Evolutionary conservation across 2,329 filamentous ascomycete genomes (phyloP).

Genomic region (Gremmenia infestans): DNA sequence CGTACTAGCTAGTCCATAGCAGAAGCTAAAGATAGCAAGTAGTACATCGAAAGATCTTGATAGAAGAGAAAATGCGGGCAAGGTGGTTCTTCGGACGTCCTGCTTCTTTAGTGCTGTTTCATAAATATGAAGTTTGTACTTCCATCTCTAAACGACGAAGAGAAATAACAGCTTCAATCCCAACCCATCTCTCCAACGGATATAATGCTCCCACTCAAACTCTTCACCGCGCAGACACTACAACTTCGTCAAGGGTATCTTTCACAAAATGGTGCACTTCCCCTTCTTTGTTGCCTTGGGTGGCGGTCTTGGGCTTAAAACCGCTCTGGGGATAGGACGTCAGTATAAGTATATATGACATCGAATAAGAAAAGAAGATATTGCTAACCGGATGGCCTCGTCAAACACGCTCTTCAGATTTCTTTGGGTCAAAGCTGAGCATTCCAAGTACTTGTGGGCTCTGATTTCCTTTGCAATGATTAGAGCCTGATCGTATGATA

Average conservation of each 20-base stretch:
- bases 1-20: conserved; percentile 1
- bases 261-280: conserved; percentile 65
- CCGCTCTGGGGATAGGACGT: conserved; percentile 48
- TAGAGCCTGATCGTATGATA: conserved; percentile 88
- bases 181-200: conserved; percentile 8
- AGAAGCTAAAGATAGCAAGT: not conserved
- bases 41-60: not conserved
- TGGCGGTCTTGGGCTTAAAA: conserved; percentile 61
- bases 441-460: conserved; percentile 96
- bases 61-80: conserved; percentile 11
- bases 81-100: not conserved
- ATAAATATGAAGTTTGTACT: conserved; percentile 11
- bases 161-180: conserved; percentile 12
- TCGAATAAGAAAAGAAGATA: not conserved
- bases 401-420: conserved; percentile 99
- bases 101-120: conserved; percentile 2
- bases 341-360: not conserved
- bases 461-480: conserved; percentile 88
- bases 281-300: conserved; percentile 54
- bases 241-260: not conserved
- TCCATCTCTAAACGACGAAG: conserved; percentile 15
- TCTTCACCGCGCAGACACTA: not conserved
- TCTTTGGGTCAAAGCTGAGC: conserved; percentile 91
- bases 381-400: conserved; percentile 86
- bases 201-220: conserved; percentile 7